Conservation (phyloP, 176 grass and related monocot species). For the Carex kokanica region DNA sequence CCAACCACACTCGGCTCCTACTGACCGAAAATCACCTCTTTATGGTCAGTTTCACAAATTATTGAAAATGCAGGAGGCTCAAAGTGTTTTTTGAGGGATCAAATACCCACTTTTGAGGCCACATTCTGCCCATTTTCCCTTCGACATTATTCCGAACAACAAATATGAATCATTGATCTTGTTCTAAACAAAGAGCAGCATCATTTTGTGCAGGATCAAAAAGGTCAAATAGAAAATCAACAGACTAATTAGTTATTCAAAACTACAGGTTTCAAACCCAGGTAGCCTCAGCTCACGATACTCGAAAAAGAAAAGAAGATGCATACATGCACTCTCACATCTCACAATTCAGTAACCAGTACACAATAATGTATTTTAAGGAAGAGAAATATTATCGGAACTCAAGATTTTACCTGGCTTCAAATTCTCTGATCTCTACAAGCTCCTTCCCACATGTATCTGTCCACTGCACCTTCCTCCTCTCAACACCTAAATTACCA, state of each 20-base stretch:
- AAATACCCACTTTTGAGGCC: not conserved
- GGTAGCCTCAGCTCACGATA: not conserved
- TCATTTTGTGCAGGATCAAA: not conserved
- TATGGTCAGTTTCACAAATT: not conserved
- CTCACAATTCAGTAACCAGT: not conserved
- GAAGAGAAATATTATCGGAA: not conserved
- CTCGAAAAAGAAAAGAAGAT: not conserved
- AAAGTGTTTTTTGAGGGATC: not conserved
- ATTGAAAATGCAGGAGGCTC: not conserved
- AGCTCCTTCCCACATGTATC: conserved; percentile 94
- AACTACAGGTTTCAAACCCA: not conserved
- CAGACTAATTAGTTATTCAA: not conserved
- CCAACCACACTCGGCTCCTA: not conserved
- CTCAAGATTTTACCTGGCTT: conserved; percentile 57
- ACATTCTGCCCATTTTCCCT: not conserved
- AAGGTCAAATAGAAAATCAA: not conserved
- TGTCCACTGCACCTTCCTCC: conserved; percentile 95
- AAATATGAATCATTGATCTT: not conserved
- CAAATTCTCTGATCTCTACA: conserved; percentile 96
- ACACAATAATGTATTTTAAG: not conserved
- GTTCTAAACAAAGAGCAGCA: not conserved
- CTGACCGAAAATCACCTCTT: not conserved
- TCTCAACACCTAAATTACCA: conserved; percentile 47
- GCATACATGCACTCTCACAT: not conserved
- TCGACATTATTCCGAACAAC: not conserved